A percentile compares a stretch with the other conserved stretches of the same genome.
Evolutionary conservation across 2,329 filamentous ascomycete genomes (phyloP).

Genomic region (Kalmusia sp.): DNA sequence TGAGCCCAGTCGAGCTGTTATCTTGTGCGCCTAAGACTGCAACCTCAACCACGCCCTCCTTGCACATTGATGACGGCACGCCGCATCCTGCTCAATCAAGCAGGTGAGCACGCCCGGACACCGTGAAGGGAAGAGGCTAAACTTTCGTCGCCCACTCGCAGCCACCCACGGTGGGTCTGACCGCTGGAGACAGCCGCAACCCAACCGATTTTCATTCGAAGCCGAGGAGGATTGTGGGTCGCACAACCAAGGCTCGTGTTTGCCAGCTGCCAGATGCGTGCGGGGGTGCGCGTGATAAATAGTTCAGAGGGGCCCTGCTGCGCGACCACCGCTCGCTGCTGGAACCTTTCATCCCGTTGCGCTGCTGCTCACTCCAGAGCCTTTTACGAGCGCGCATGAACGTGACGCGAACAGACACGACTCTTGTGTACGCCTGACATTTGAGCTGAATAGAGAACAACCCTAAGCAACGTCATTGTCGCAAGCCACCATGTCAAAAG

Average conservation of each 20-base stretch:
- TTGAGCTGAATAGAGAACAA: background rate
- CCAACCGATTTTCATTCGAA: background rate
- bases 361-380: background rate
- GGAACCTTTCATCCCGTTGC: background rate
- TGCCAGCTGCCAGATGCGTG: slow-evolving; percentile 4
- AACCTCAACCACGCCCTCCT: background rate
- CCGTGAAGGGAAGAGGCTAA: background rate
- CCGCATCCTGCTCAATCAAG: background rate
- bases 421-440: background rate
- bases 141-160: background rate
- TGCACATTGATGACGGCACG: background rate
- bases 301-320: background rate
- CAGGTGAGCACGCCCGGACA: slow-evolving; percentile 6
- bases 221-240: background rate
- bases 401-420: background rate
- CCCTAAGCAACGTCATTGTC: slow-evolving; percentile 13
- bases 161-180: background rate
- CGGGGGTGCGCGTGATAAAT: slow-evolving; percentile 7
- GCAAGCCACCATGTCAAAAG: slow-evolving; percentile 20
- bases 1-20: no score
- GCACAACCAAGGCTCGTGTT: slow-evolving; percentile 1
- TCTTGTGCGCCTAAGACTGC: no score
- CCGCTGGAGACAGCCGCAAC: background rate
- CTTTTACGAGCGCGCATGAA: background rate
- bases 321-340: background rate